Evolutionary conservation across 2,329 filamentous ascomycete species (phyloP).

Genomic region (Tolypocladium capitatum): DNA sequence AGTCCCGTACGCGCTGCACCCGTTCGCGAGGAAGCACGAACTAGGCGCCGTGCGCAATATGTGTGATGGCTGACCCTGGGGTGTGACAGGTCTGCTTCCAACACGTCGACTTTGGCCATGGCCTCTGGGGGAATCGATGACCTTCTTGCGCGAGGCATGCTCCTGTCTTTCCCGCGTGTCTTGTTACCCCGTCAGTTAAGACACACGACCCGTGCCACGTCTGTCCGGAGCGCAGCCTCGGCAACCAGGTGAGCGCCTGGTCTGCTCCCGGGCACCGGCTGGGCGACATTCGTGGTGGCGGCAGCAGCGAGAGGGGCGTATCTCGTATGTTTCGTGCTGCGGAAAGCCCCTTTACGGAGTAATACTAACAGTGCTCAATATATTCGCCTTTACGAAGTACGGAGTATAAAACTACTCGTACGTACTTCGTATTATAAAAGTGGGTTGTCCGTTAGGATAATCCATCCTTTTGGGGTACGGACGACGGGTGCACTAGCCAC

Average conservation of each 20-base stretch:
- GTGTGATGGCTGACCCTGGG: slow-evolving; percentile 32
- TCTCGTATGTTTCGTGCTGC: neutral
- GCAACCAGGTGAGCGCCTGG: slow-evolving; percentile 22
- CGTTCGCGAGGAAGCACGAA: slow-evolving; percentile 24
- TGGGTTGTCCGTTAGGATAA: no score
- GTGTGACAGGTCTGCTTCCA: slow-evolving; percentile 11
- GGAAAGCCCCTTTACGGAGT: no score
- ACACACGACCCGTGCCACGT: slow-evolving; percentile 24
- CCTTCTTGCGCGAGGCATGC: slow-evolving; percentile 1
- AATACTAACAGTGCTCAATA: no score
- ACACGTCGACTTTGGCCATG: slow-evolving; percentile 1
- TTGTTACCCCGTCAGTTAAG: slow-evolving; percentile 25
- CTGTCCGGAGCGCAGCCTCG: slow-evolving; percentile 11
- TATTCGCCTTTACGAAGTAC: no score
- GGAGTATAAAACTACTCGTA: no score
- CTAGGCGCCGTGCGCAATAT: slow-evolving; percentile 40
- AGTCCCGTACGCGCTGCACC: neutral
- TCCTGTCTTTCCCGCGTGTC: neutral
- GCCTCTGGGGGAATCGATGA: neutral
- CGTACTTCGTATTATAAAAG: no score
- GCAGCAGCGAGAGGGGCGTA: neutral
- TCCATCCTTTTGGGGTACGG: no score
- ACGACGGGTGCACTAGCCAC: no score
- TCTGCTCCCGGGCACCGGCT: neutral
- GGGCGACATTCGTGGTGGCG: neutral